Percentiles rank a stretch among this genome's conserved stretches.
Conservation (phyloP, 176 grass and related monocot species). For the Oryza longistaminata region DNA sequence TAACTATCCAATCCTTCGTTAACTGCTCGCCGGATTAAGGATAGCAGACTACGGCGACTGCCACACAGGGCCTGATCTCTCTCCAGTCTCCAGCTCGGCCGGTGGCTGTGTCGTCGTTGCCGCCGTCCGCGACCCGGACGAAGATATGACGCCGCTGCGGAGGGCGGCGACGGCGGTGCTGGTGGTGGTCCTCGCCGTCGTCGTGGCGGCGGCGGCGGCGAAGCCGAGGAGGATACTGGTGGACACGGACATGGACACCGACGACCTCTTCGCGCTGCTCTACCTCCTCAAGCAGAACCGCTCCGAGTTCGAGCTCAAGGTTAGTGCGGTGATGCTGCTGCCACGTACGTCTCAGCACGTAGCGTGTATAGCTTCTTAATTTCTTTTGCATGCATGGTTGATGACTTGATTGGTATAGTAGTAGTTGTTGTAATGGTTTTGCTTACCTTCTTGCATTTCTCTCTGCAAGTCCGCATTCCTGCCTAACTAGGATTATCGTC, state of each 20-base stretch:
- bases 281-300: slow-evolving; percentile 81
- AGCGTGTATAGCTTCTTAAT: neutral
- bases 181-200: neutral
- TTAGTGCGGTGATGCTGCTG: neutral
- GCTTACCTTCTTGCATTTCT: neutral
- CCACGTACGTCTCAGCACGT: neutral
- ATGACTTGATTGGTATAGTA: neutral
- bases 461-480: neutral
- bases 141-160: neutral
- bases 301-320: slow-evolving; percentile 79
- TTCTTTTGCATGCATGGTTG: neutral
- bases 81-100: neutral
- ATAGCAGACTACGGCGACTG: neutral
- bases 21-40: neutral
- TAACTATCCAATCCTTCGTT: neutral
- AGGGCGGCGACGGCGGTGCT: slow-evolving; percentile 6
- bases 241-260: slow-evolving; percentile 76
- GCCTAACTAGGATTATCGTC: neutral
- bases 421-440: neutral
- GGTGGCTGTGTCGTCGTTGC: neutral
- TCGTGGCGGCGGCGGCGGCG: slow-evolving; percentile 1
- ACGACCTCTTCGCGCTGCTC: slow-evolving; percentile 71
- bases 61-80: neutral
- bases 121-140: neutral
- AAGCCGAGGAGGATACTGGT: slow-evolving; percentile 43